phyloP scores from a whole-genome alignment of 306 rosid genomes.

The Styphnolobium japonicum region DNA sequence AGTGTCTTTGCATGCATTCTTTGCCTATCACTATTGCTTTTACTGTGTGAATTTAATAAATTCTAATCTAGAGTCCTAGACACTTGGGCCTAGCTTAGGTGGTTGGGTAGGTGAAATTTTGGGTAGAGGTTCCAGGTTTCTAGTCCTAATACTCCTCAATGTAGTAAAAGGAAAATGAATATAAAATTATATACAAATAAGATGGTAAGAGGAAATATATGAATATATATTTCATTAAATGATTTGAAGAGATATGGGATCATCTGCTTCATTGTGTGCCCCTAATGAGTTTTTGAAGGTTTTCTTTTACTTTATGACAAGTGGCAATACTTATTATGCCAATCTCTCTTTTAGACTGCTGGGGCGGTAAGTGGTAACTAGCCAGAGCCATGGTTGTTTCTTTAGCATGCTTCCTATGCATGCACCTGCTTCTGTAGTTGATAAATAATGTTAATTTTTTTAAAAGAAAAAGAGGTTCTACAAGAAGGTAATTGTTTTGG shows the following conservation, averaged over 20 bases:
- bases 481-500: background rate
- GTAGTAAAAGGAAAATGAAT: no score
- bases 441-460: background rate
- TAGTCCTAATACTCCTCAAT: no score
- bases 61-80: no score
- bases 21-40: background rate
- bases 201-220: background rate
- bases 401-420: background rate
- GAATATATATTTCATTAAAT: background rate
- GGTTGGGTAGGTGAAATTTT: no score
- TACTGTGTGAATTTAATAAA: background rate
- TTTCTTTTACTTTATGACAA: background rate
- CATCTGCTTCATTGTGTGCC: background rate
- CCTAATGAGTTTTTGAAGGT: background rate
- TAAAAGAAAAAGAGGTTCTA: background rate
- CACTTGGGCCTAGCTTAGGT: no score
- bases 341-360: background rate
- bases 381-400: background rate
- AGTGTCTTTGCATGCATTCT: background rate
- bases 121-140: no score
- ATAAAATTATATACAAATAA: background rate
- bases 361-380: background rate
- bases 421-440: background rate
- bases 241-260: background rate
- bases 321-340: background rate